Percentiles rank a stretch among this genome's conserved stretches.
These are phyloP conservation scores for Paraphaeosphaeria sporulosa DNA, from an alignment of 2,329 filamentous ascomycete genomes.

Conservation along the genomic window DNA sequence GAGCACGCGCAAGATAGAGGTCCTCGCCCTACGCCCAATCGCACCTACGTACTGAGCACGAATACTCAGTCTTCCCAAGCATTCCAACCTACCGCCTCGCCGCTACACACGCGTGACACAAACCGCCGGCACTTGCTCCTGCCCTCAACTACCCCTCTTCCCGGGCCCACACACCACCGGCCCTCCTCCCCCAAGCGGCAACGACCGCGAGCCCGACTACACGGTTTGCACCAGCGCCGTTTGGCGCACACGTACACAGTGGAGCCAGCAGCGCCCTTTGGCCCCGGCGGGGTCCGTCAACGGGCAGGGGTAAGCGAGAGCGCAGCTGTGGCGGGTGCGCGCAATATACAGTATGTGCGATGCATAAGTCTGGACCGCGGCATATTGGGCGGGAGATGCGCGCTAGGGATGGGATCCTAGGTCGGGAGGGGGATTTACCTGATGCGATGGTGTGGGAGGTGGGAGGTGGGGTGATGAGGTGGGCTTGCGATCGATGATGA, in stretches of 20 bases:
- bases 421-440: neutral
- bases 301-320: constrained; percentile 7
- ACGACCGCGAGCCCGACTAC: neutral
- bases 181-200: neutral
- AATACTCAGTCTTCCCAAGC: no score
- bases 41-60: no score
- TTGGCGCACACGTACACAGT: no score
- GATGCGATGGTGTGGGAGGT: no score
- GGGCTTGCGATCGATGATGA: neutral
- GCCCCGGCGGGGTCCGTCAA: neutral
- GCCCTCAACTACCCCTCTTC: neutral
- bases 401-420: neutral
- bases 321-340: neutral
- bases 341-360: neutral
- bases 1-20: no score
- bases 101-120: no score
- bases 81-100: neutral
- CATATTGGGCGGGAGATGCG: constrained; percentile 6
- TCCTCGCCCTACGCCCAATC: no score
- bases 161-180: neutral
- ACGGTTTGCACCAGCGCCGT: no score
- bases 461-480: neutral
- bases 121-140: no score
- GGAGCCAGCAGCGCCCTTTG: no score
- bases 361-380: no score